A percentile compares a stretch with the other conserved stretches of the same genome.
Conservation (phyloP, 176 grass and related monocot genomes). For the Alloteropsis semialata region DNA sequence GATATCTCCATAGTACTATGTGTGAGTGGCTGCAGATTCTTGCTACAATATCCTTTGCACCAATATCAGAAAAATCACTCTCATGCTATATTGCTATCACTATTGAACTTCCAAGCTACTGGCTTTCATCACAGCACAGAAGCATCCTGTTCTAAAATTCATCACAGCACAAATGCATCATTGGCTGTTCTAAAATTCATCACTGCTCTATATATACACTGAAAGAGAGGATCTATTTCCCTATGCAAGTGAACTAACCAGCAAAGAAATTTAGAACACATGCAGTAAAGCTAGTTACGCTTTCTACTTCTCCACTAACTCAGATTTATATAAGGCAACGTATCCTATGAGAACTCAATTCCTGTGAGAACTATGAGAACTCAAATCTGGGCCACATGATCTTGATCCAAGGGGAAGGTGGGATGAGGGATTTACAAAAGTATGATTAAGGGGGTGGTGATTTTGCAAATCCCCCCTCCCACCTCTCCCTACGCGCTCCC, state of each 20-base stretch:
- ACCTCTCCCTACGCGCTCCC: too few species aligned
- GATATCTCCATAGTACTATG: neutral
- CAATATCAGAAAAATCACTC: neutral
- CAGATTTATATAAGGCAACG: too few species aligned
- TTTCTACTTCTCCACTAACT: constrained; percentile 10
- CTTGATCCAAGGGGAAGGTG: too few species aligned
- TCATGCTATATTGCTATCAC: neutral
- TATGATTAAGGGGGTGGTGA: too few species aligned
- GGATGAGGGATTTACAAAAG: too few species aligned
- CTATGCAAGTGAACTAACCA: neutral
- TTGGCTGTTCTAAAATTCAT: too few species aligned
- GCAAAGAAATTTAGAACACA: neutral
- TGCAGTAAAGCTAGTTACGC: neutral
- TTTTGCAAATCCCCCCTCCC: too few species aligned
- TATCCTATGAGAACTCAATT: too few species aligned
- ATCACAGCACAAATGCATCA: too few species aligned
- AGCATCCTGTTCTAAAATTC: neutral
- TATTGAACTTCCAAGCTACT: neutral
- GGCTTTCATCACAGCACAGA: neutral
- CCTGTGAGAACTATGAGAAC: too few species aligned
- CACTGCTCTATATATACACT: neutral
- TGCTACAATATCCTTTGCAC: neutral
- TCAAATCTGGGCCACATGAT: too few species aligned
- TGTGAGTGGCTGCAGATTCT: neutral
- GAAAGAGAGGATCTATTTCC: neutral